phyloP scores from a whole-genome alignment of 805 yeast species.

The Hanseniaspora hatyaiensis region DNA sequence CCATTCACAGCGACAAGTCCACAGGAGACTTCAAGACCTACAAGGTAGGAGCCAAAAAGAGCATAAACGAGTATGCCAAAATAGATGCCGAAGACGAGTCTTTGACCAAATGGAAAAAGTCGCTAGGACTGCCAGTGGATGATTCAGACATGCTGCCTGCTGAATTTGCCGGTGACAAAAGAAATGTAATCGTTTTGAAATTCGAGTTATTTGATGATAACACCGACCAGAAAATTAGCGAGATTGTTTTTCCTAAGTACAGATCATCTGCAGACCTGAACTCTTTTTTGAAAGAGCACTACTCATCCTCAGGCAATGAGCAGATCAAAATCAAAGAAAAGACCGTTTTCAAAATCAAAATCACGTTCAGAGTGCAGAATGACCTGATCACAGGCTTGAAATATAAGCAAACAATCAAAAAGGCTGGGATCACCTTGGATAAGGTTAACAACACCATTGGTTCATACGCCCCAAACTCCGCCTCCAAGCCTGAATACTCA shows the following conservation, averaged over 20 bases:
- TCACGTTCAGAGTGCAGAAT: slow-evolving; percentile 76
- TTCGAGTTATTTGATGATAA: slow-evolving; percentile 62
- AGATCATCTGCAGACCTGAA: slow-evolving; percentile 13
- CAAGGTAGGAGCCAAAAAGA: slow-evolving; percentile 45
- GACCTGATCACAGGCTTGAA: slow-evolving; percentile 84
- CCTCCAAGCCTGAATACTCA: slow-evolving; percentile 66
- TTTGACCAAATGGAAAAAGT: slow-evolving; percentile 80
- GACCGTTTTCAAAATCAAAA: slow-evolving; percentile 56
- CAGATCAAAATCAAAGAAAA: slow-evolving; percentile 71
- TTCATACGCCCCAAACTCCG: slow-evolving; percentile 79
- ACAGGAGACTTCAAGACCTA: slow-evolving; percentile 26
- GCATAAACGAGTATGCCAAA: slow-evolving; percentile 69
- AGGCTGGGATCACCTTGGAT: slow-evolving; percentile 79
- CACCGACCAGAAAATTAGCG: slow-evolving; percentile 46
- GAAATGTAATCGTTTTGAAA: slow-evolving; percentile 69
- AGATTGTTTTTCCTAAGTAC: slow-evolving; percentile 35
- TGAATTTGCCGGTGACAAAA: slow-evolving; percentile 50
- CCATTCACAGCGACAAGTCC: slow-evolving; percentile 20
- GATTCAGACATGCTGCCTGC: slow-evolving; percentile 51
- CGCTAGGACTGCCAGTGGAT: slow-evolving; percentile 51
- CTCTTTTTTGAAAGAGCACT: slow-evolving; percentile 4
- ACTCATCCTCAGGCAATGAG: slow-evolving; percentile 21
- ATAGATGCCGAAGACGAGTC: slow-evolving; percentile 87
- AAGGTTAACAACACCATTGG: slow-evolving; percentile 82
- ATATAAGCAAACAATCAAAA: slow-evolving; percentile 73